A percentile compares a stretch with the other conserved stretches of the same genome.
These are phyloP conservation scores for Exophiala viscosa DNA, from an alignment of 2,329 filamentous ascomycete species.

Conservation along the genomic window DNA sequence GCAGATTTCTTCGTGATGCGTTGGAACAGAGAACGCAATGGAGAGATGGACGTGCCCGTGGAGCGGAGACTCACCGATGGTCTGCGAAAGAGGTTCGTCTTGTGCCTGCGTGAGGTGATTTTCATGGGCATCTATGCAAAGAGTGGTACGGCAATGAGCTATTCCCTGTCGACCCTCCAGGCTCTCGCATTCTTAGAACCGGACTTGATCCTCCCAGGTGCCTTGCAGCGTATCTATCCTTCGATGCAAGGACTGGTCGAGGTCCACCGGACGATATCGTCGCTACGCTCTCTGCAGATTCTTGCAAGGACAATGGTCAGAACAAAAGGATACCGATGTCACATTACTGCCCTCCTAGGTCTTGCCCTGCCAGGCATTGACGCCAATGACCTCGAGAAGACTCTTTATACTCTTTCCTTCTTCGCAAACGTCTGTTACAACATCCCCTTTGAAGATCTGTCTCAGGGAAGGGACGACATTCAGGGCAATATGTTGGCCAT, in stretches of 20 bases:
- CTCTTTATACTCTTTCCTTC: conserved; percentile 87
- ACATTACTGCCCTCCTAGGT: conserved; percentile 90
- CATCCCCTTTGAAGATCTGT: conserved; percentile 83
- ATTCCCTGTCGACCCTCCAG: conserved; percentile 85
- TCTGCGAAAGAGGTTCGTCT: conserved; percentile 84
- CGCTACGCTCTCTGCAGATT: conserved; percentile 85
- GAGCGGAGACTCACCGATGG: conserved; percentile 74
- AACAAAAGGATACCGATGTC: conserved; percentile 93
- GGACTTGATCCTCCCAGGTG: conserved; percentile 84
- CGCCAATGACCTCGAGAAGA: conserved; percentile 96
- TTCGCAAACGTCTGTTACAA: conserved; percentile 95
- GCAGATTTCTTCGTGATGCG: conserved; percentile 95
- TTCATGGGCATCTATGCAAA: conserved; percentile 99
- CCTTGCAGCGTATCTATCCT: conserved; percentile 92
- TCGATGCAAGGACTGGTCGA: conserved; percentile 95
- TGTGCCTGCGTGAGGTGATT: conserved; percentile 83
- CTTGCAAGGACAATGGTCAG: conserved; percentile 86
- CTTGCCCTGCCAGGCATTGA: conserved; percentile 92
- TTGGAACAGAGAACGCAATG: conserved; percentile 92
- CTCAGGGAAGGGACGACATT: conserved; percentile 62
- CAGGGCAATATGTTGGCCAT: conserved; percentile 75
- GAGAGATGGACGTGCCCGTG: conserved; percentile 79
- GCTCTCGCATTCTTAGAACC: conserved; percentile 88
- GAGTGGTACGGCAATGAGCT: conserved; percentile 84
- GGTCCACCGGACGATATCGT: conserved; percentile 93